Conservation (phyloP, 2,329 filamentous ascomycete species). For the Taxawa tesnikishii region DNA sequence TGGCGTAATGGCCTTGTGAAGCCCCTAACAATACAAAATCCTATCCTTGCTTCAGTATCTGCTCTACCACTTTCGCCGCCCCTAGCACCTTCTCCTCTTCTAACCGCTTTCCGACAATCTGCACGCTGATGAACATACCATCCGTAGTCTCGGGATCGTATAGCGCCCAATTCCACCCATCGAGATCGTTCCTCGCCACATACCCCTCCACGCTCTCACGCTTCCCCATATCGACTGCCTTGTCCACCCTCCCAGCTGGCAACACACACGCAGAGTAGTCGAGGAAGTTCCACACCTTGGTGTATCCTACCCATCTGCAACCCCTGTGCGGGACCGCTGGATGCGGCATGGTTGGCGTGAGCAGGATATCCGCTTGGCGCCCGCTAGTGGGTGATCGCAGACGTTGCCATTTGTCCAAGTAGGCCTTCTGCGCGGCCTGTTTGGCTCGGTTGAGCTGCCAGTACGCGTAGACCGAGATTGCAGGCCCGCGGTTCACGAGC, state of each 20-base stretch:
- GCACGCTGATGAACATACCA: slow-evolving; percentile 69
- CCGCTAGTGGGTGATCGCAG: slow-evolving; percentile 31
- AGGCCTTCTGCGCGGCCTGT: slow-evolving; percentile 38
- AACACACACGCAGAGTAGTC: slow-evolving; percentile 49
- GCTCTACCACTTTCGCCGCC: slow-evolving; percentile 63
- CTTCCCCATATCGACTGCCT: slow-evolving; percentile 18
- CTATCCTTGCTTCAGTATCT: too few species aligned
- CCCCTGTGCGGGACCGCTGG: slow-evolving; percentile 35
- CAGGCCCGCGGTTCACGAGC: slow-evolving; percentile 38
- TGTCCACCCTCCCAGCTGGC: slow-evolving; percentile 37
- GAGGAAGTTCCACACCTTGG: slow-evolving; percentile 19
- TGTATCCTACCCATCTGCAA: slow-evolving; percentile 18
- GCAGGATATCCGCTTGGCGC: slow-evolving; percentile 39
- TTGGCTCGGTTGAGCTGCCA: slow-evolving; percentile 56
- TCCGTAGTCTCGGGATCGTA: slow-evolving; percentile 77
- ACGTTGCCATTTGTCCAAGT: slow-evolving; percentile 47
- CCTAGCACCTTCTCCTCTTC: slow-evolving; percentile 77
- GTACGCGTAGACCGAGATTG: slow-evolving; percentile 52
- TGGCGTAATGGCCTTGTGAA: too few species aligned
- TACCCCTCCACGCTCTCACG: slow-evolving; percentile 22
- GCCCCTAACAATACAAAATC: too few species aligned
- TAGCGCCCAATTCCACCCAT: slow-evolving; percentile 39
- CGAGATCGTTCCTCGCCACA: slow-evolving; percentile 35
- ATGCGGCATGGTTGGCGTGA: slow-evolving; percentile 51
- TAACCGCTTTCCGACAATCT: slow-evolving; percentile 63